These are phyloP conservation scores for Imleria badia DNA, from an alignment of 768 basidiomycete genomes.

Conservation along the genomic window DNA sequence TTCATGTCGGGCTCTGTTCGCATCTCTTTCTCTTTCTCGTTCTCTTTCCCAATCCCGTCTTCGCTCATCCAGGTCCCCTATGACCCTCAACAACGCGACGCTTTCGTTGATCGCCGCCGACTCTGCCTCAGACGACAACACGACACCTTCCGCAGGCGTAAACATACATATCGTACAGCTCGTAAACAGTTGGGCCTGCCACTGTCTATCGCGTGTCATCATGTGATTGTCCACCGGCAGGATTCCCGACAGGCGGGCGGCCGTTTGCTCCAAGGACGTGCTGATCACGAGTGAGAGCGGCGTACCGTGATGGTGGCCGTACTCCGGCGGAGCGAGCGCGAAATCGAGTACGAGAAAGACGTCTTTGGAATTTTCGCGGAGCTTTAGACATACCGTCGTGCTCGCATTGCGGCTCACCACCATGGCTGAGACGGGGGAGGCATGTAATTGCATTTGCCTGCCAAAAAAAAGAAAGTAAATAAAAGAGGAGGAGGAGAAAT, in stretches of 20 bases:
- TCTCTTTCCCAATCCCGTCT: constrained; percentile 19
- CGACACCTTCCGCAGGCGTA: constrained; percentile 31
- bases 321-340: constrained; percentile 42
- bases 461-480: background rate
- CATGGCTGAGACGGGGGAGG: constrained; percentile 30
- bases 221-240: constrained; percentile 46
- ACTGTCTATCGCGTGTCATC: constrained; percentile 46
- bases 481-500: background rate
- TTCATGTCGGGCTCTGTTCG: background rate
- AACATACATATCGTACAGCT: constrained; percentile 61
- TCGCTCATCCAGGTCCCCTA: constrained; percentile 38
- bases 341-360: constrained; percentile 65
- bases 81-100: constrained; percentile 42
- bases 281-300: constrained; percentile 55
- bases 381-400: constrained; percentile 50
- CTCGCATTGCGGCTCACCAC: constrained; percentile 64
- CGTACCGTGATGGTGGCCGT: constrained; percentile 29
- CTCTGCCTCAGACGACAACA: constrained; percentile 17
- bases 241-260: constrained; percentile 45
- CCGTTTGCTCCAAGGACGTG: constrained; percentile 44
- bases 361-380: constrained; percentile 25
- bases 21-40: background rate
- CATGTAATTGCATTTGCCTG: constrained; percentile 27
- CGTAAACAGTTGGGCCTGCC: constrained; percentile 61
- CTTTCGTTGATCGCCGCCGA: constrained; percentile 45